Evolutionary conservation across 345 rosid species (phyloP).

Genomic region (Abelmoschus esculentus): DNA sequence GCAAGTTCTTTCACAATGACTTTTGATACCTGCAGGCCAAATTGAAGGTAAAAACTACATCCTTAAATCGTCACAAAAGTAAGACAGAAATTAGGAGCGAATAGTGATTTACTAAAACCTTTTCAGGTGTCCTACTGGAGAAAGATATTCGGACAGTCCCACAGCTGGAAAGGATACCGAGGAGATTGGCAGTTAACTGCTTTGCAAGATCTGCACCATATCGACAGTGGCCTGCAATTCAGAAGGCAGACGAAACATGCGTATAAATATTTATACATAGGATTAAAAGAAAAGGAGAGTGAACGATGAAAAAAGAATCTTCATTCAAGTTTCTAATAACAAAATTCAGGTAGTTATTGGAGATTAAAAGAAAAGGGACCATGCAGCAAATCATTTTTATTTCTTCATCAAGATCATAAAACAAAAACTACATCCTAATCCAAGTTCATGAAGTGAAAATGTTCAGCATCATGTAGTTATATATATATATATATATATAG

Average conservation of each 20-base stretch:
- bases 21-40: conserved; percentile 47
- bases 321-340: background rate
- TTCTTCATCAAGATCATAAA: background rate
- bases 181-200: conserved; percentile 54
- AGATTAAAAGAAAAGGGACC: background rate
- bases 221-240: conserved; percentile 55
- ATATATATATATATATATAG: background rate
- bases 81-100: conserved; percentile 6
- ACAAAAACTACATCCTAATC: background rate
- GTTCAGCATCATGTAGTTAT: background rate
- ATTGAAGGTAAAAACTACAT: background rate
- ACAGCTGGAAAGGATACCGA: conserved; percentile 54
- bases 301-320: background rate
- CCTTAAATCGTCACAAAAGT: background rate
- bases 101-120: conserved; percentile 36
- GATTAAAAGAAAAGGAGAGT: background rate
- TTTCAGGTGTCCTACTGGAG: conserved; percentile 71
- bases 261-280: background rate
- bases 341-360: background rate
- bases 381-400: background rate
- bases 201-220: conserved; percentile 84
- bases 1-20: conserved; percentile 59
- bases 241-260: conserved; percentile 1
- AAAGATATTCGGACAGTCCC: conserved; percentile 85
- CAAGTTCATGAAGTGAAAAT: background rate